These are phyloP conservation scores for Ceriops zippeliana DNA, from an alignment of 345 rosid genomes.

Conservation along the genomic window DNA sequence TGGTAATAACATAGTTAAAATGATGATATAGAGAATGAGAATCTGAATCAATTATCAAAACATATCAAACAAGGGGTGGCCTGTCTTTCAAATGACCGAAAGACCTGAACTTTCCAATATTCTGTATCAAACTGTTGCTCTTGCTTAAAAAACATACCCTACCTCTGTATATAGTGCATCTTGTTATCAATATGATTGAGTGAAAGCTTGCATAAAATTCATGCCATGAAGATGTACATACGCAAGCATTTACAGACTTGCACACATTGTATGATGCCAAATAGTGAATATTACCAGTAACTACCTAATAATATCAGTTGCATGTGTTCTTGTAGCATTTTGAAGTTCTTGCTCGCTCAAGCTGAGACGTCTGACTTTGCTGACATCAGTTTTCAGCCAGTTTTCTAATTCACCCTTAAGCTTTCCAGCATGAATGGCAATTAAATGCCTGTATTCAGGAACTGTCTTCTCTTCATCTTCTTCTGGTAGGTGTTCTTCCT, in stretches of 20 bases:
- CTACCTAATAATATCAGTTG: conserved; percentile 21
- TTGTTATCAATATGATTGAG: neutral
- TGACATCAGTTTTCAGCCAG: conserved; percentile 16
- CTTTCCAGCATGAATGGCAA: conserved; percentile 30
- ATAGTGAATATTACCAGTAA: neutral
- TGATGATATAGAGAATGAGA: neutral
- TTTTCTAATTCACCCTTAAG: conserved; percentile 20
- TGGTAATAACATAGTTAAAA: neutral
- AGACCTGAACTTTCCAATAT: too few species aligned
- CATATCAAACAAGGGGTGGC: too few species aligned
- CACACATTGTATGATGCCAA: neutral
- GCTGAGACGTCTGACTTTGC: conserved; percentile 27
- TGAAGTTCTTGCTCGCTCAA: conserved; percentile 26
- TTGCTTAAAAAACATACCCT: too few species aligned
- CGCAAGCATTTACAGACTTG: neutral
- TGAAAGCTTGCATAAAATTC: neutral
- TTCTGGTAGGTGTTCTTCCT: conserved; percentile 9
- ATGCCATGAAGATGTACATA: neutral
- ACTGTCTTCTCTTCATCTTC: conserved; percentile 23
- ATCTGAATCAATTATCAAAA: too few species aligned
- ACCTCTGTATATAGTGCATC: too few species aligned
- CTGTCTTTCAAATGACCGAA: too few species aligned
- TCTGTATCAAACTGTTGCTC: too few species aligned
- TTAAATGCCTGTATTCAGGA: conserved; percentile 22
- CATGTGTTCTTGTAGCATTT: conserved; percentile 17